Percentiles rank a stretch among this genome's conserved stretches.
Evolutionary conservation across 352 stramenopile genomes (phyloP).

Genomic region (Globisporangium viniferum): DNA sequence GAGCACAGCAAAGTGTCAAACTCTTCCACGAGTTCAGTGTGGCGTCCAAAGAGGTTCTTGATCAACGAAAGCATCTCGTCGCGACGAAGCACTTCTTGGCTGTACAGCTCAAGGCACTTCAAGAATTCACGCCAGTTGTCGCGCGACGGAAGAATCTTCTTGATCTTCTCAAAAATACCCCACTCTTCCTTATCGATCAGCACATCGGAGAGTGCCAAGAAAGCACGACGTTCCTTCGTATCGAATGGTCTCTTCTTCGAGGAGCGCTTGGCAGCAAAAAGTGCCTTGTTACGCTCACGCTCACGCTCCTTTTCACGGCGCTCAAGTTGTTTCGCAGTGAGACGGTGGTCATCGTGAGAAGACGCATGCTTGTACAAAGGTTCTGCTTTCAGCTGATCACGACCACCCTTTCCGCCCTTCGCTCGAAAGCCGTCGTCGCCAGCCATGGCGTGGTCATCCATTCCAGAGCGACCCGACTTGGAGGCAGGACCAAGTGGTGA

Average conservation of each 20-base stretch:
- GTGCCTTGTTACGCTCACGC: constrained; percentile 67
- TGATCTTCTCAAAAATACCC: constrained; percentile 95
- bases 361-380: constrained; percentile 46
- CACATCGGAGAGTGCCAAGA: constrained; percentile 70
- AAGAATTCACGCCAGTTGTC: constrained; percentile 97
- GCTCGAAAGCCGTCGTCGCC: constrained; percentile 31
- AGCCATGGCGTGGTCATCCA: constrained; percentile 41
- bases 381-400: constrained; percentile 28
- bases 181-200: constrained; percentile 85
- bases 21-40: constrained; percentile 81
- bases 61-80: constrained; percentile 88
- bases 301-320: constrained; percentile 77
- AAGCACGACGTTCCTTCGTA: constrained; percentile 69
- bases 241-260: constrained; percentile 66
- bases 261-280: constrained; percentile 69
- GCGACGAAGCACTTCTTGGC: constrained; percentile 94
- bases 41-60: constrained; percentile 84
- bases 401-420: constrained; percentile 32
- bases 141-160: constrained; percentile 88
- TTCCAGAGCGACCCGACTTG: constrained; percentile 38
- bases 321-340: constrained; percentile 57
- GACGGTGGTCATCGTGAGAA: constrained; percentile 42
- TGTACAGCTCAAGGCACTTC: constrained; percentile 98
- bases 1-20: constrained; percentile 73
- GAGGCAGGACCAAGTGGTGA: constrained; percentile 51